Base-by-base conservation (phyloP, 2,329 filamentous ascomycete species). In the Cladophialophora psammophila region DNA sequence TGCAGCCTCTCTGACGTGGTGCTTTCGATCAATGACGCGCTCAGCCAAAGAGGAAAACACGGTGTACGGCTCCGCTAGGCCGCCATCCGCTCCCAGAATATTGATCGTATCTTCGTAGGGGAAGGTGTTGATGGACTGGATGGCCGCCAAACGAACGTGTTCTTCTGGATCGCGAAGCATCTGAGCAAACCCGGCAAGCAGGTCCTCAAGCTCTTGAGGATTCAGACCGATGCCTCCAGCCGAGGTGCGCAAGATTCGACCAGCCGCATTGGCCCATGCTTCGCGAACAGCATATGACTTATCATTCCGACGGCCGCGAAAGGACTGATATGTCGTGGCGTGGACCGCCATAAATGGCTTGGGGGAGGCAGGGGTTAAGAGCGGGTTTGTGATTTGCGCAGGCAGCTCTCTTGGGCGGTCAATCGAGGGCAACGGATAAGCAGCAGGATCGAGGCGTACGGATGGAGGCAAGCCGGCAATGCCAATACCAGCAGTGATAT, bases 401-500 rank as follows among this genome's bases (percentile, higher is more conserved):
- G 13, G n/a, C 38, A 82, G 76, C 20, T 90, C 88, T 61, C 89
- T 87, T 26, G 85, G 80, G 40, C 92, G 77, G 68, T 86, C 90
- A 56, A 90, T 82, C 3, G 91, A 90, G 5, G 66, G 71, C 31
- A 71, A 54, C n/a, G 94, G 94, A 74, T 96, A 97, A 35, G 91
- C 90, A 26, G 91, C 87, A 12, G 94, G 92, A 74, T 97, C 93
- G 75, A 97, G 85, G 1, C 83, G 79, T 9, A 90, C 87, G 6
- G 88, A 81, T 13, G 91, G 87, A 15, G 94, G 93, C 63, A 92
- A 91, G 0, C 94, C 94, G 68, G 94, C 93, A 68, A 94, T 92
- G 58, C 94, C 94, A 76, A 98, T 96, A 5, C 94, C 94, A 48
- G 94, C 90, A 32, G 96, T 91, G 84, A 99, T 94, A 76, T 98